Conservation (phyloP, 73 alveolate genomes). For the Blepharisma japonicum region DNA sequence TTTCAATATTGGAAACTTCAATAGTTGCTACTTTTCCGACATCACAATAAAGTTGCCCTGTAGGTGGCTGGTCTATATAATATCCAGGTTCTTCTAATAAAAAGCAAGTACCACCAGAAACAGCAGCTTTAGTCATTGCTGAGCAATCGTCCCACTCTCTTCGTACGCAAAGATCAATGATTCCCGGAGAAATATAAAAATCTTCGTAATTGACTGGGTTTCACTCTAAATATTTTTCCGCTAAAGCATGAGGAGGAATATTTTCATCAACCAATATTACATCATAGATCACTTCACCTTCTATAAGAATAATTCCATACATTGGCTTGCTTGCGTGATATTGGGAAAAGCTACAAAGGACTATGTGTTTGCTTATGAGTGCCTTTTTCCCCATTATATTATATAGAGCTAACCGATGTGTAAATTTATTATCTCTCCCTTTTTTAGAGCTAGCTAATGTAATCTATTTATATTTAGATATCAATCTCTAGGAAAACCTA, state of each 20-base stretch:
- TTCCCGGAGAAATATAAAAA: slow-evolving; percentile 24
- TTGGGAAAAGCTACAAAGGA: background rate
- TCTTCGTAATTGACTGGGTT: background rate
- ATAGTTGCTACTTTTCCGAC: background rate
- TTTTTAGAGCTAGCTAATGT: too few relatives aligned
- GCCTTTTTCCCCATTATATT: slow-evolving; percentile 20
- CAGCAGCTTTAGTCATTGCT: slow-evolving; percentile 23
- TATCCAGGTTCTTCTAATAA: slow-evolving; percentile 17
- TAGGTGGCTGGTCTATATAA: background rate
- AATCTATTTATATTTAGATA: too few relatives aligned
- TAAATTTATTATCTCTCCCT: too few relatives aligned
- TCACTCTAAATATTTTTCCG: background rate
- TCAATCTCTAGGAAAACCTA: too few relatives aligned
- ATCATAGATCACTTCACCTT: background rate
- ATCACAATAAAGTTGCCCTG: background rate
- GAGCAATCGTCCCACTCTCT: slow-evolving; percentile 6
- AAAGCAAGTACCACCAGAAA: slow-evolving; percentile 18
- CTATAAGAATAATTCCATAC: slow-evolving; percentile 18
- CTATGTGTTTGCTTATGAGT: slow-evolving; percentile 15
- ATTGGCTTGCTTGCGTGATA: background rate
- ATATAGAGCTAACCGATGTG: background rate
- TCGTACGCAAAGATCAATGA: background rate
- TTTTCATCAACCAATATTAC: background rate
- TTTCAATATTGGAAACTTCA: background rate
- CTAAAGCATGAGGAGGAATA: background rate